Percentiles rank a stretch among this genome's conserved stretches.
phyloP scores from a whole-genome alignment of 495 filamentous ascomycete species.

The Penicillium samsonianum region DNA sequence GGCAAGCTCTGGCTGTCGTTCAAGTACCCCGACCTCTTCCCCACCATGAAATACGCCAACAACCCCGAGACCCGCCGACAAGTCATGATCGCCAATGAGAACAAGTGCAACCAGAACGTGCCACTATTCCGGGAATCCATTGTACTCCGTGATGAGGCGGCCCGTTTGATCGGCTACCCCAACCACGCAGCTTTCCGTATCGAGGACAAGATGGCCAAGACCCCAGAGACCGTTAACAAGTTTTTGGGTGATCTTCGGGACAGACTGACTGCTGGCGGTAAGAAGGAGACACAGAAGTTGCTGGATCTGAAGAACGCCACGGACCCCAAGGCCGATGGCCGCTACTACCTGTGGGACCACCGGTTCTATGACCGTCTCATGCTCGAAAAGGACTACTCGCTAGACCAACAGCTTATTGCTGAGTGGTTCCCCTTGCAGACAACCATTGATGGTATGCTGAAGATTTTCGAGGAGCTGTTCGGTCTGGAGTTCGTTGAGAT shows the following conservation, averaged over 20 bases:
- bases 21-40: conserved; percentile 71
- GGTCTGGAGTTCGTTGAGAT: conserved; percentile 90
- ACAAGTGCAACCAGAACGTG: conserved; percentile 85
- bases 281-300: conserved; percentile 71
- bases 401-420: conserved; percentile 86
- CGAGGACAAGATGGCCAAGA: conserved; percentile 98
- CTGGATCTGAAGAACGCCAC: conserved; percentile 72
- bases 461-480: conserved; percentile 92
- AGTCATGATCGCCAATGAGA: conserved; percentile 65
- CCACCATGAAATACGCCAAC: conserved; percentile 63
- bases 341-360: conserved; percentile 91
- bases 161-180: conserved; percentile 85
- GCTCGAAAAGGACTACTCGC: conserved; percentile 84
- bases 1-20: conserved; percentile 66
- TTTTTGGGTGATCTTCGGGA: conserved; percentile 81
- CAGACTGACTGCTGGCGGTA: conserved; percentile 73
- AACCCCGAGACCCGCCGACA: conserved; percentile 57
- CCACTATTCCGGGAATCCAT: conserved; percentile 86
- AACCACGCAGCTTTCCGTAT: conserved; percentile 90
- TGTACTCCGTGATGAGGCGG: conserved; percentile 86
- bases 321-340: conserved; percentile 67
- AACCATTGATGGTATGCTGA: conserved; percentile 86
- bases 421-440: conserved; percentile 91
- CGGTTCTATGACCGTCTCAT: conserved; percentile 87
- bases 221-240: conserved; percentile 76